Percentiles rank a stretch among this genome's conserved stretches.
Evolutionary conservation across 1,284 basidiomycete species (phyloP).

Genomic region (Naganishia sp.): DNA sequence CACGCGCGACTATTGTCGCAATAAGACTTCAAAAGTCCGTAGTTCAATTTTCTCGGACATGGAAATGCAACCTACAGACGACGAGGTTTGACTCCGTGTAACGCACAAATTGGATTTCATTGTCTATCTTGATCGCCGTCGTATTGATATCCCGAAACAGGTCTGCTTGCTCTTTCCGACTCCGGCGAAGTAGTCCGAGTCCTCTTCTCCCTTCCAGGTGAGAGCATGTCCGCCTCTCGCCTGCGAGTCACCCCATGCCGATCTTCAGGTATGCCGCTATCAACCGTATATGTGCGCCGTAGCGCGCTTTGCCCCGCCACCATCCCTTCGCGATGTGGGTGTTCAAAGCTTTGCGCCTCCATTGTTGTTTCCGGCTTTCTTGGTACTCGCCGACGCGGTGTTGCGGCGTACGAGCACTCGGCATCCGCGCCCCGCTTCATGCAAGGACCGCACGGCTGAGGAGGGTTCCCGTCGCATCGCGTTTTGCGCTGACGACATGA

Average conservation of each 20-base stretch:
- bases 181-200: not conserved
- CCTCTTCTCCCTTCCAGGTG: constrained; percentile 1
- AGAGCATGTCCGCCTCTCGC: not conserved
- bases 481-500: constrained; percentile 59
- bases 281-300: not conserved
- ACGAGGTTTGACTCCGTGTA: too few relatives aligned
- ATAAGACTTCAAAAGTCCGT: too few relatives aligned
- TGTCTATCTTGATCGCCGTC: not conserved
- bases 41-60: too few relatives aligned
- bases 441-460: constrained; percentile 26
- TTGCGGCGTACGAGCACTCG: constrained; percentile 25
- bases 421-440: constrained; percentile 19
- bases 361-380: constrained; percentile 20
- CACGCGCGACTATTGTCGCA: too few relatives aligned
- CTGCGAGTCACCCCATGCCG: not conserved
- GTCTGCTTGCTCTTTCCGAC: not conserved
- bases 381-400: constrained; percentile 28
- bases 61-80: too few relatives aligned
- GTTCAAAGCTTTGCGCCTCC: not conserved
- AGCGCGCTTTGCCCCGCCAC: not conserved
- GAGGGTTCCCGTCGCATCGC: constrained; percentile 37
- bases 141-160: not conserved
- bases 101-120: not conserved
- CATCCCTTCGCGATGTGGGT: not conserved
- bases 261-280: not conserved